Conservation (phyloP, 2,329 filamentous ascomycete species). For the Penicillium sp. region DNA sequence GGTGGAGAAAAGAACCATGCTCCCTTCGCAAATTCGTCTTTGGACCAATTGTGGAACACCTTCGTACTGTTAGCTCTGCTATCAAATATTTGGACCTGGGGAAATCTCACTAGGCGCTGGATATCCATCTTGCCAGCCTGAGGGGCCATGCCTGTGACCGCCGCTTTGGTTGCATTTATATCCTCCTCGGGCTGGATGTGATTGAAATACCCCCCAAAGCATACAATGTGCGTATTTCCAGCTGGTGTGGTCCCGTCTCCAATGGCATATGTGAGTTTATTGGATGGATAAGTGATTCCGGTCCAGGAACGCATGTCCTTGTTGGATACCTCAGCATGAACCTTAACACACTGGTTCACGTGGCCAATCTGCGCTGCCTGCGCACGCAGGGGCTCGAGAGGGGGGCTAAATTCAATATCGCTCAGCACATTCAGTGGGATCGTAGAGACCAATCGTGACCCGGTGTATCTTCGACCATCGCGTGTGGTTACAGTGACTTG, state of each 20-base stretch:
- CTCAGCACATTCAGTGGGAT: conserved; percentile 53
- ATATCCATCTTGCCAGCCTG: conserved; percentile 30
- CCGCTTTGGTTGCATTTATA: conserved; percentile 38
- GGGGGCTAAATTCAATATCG: conserved; percentile 47
- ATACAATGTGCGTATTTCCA: conserved; percentile 55
- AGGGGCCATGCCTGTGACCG: conserved; percentile 40
- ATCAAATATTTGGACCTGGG: not conserved
- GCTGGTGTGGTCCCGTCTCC: conserved; percentile 52
- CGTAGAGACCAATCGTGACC: conserved; percentile 44
- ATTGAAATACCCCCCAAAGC: conserved; percentile 50
- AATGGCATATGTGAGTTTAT: conserved; percentile 49
- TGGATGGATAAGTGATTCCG: conserved; percentile 49
- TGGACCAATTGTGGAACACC: conserved; percentile 56
- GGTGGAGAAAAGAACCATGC: conserved; percentile 50
- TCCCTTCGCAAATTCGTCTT: conserved; percentile 53
- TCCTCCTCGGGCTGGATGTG: conserved; percentile 52
- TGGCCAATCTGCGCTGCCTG: conserved; percentile 46
- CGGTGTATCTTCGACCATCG: conserved; percentile 34
- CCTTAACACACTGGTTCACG: conserved; percentile 52
- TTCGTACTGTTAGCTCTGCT: conserved; percentile 2
- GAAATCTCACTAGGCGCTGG: conserved; percentile 24
- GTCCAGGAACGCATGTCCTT: conserved; percentile 50
- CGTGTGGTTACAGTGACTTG: conserved; percentile 41
- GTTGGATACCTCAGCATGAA: conserved; percentile 51
- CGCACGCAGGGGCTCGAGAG: conserved; percentile 40